phyloP scores from a whole-genome alignment of 805 yeast genomes.

The Pichia cephalocereana region DNA sequence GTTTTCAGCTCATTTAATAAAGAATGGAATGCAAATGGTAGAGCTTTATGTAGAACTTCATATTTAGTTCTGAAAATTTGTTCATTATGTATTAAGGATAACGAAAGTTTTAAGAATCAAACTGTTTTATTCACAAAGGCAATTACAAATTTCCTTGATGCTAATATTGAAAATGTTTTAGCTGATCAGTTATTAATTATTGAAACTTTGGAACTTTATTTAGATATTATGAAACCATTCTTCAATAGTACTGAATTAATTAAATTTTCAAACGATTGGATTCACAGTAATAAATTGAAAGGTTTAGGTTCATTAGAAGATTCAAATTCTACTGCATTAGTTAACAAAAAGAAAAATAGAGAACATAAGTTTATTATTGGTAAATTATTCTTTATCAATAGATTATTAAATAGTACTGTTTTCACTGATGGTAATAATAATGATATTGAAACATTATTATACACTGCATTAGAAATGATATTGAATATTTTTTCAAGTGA shows the following conservation, averaged over 20 bases:
- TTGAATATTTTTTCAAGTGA: slow-evolving; percentile 47
- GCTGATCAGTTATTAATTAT: slow-evolving; percentile 57
- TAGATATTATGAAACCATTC: slow-evolving; percentile 33
- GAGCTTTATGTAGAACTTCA: slow-evolving; percentile 55
- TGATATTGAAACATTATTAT: slow-evolving; percentile 27
- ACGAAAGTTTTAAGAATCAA: slow-evolving; percentile 6
- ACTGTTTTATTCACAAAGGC: slow-evolving; percentile 26
- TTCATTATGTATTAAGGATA: slow-evolving; percentile 10
- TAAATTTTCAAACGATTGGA: slow-evolving; percentile 33
- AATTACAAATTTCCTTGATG: slow-evolving; percentile 35
- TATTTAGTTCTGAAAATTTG: slow-evolving; percentile 41
- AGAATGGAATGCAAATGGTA: slow-evolving; percentile 54
- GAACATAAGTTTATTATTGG: slow-evolving; percentile 48
- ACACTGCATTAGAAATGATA: slow-evolving; percentile 44
- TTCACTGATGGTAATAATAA: slow-evolving; percentile 19
- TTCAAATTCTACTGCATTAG: slow-evolving; percentile 18
- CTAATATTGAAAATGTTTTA: slow-evolving; percentile 37
- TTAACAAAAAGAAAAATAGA: slow-evolving; percentile 32
- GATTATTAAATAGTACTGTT: slow-evolving; percentile 32
- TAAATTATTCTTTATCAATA: slow-evolving; percentile 52
- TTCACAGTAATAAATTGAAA: slow-evolving; percentile 47
- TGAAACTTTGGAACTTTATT: slow-evolving; percentile 49
- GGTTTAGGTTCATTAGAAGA: slow-evolving; percentile 40
- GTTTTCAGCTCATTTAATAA: slow-evolving; percentile 40
- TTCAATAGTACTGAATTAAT: slow-evolving; percentile 33